Percentiles rank a stretch among this genome's conserved stretches.
Conservation (phyloP, 768 basidiomycete genomes). For the Clavulina sp. region DNA sequence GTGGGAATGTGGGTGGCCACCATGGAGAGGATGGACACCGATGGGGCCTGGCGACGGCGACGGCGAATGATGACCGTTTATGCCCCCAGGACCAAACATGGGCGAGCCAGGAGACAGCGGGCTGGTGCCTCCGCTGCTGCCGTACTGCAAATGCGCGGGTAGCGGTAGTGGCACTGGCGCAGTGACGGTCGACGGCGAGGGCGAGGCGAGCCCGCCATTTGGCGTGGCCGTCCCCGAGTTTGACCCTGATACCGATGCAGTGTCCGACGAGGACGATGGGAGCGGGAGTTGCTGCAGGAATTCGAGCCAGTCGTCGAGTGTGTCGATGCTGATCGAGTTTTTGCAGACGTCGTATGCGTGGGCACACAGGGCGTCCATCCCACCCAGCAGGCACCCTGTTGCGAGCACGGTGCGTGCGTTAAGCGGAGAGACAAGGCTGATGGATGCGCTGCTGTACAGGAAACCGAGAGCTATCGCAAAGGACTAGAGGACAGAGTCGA, state of each 20-base stretch:
- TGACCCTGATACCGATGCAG: no score
- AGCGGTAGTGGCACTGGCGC: slow-evolving; percentile 5
- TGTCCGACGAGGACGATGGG: slow-evolving; percentile 10
- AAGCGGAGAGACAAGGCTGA: slow-evolving; percentile 48
- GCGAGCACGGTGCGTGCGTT: slow-evolving; percentile 78
- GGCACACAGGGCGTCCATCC: slow-evolving; percentile 69
- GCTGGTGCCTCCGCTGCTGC: slow-evolving; percentile 27
- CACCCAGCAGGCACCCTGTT: slow-evolving; percentile 67
- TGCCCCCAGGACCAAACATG: no score
- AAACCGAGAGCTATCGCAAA: slow-evolving; percentile 72
- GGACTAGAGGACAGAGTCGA: slow-evolving; percentile 26
- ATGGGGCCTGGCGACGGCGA: no score
- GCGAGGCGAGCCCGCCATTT: neutral
- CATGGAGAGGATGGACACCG: slow-evolving; percentile 4
- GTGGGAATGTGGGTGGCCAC: neutral
- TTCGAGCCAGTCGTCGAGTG: slow-evolving; percentile 57
- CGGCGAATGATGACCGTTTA: no score
- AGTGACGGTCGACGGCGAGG: neutral
- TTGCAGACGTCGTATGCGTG: slow-evolving; percentile 65
- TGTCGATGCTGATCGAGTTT: slow-evolving; percentile 57
- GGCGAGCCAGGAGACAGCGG: slow-evolving; percentile 16
- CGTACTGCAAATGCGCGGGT: slow-evolving; percentile 10
- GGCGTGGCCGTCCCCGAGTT: neutral
- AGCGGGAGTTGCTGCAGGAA: slow-evolving; percentile 47
- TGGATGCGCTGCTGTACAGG: slow-evolving; percentile 56